phyloP scores from a whole-genome alignment of 2,329 filamentous ascomycete species.

The Epichloe typhina region DNA sequence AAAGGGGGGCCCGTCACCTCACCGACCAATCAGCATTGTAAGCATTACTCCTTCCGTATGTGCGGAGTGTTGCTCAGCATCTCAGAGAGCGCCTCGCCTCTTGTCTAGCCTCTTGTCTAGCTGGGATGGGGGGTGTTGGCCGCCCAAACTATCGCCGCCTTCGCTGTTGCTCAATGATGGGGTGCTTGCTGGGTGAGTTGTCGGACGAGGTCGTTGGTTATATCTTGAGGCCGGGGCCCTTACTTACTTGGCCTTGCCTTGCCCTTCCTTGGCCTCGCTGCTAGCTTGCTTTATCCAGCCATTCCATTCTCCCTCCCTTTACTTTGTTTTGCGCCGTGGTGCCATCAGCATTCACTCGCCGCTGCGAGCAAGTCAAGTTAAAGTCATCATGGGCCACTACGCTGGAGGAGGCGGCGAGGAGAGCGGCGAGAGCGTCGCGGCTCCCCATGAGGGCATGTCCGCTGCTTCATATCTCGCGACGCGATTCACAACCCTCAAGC shows the following conservation, averaged over 20 bases:
- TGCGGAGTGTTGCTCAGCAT: no score
- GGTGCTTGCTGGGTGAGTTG: no score
- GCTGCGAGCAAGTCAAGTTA: no score
- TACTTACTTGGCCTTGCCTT: neutral
- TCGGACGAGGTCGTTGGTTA: neutral
- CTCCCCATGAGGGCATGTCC: conserved; percentile 38
- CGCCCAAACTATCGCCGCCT: no score
- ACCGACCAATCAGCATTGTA: no score
- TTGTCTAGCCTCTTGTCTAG: no score
- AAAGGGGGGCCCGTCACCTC: no score
- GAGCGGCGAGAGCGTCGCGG: conserved; percentile 6
- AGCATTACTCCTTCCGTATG: no score
- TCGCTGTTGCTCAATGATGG: neutral
- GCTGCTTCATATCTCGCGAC: conserved; percentile 32
- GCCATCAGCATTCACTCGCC: neutral
- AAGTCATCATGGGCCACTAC: conserved; percentile 5
- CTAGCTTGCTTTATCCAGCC: neutral
- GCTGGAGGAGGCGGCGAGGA: conserved; percentile 17
- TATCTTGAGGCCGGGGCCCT: neutral
- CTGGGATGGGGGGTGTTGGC: no score
- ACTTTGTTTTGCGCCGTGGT: neutral
- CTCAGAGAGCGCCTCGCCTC: no score
- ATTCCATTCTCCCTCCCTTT: neutral
- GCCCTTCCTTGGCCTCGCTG: no score
- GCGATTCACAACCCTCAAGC: conserved; percentile 42